Conservation (phyloP, 2,329 filamentous ascomycete genomes). For the Xylariaceae sp. region DNA sequence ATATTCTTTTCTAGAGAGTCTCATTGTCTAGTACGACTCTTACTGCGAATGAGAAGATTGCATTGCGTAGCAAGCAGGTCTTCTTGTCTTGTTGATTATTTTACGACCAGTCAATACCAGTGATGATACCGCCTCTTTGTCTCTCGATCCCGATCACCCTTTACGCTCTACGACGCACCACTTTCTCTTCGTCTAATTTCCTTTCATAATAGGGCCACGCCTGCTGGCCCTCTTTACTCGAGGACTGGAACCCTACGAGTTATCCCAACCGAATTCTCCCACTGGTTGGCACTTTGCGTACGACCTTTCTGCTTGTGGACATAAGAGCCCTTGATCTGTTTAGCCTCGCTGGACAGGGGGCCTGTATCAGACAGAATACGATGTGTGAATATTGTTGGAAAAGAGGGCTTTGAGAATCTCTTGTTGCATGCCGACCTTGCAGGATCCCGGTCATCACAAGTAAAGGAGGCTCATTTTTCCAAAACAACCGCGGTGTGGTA, state of each 20-base stretch:
- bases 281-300: slow-evolving; percentile 2
- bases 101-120: background rate
- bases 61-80: background rate
- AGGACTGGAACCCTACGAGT: slow-evolving; percentile 9
- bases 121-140: background rate
- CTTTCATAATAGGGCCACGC: slow-evolving; percentile 4
- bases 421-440: slow-evolving; percentile 11
- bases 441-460: background rate
- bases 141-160: slow-evolving; percentile 5
- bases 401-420: slow-evolving; percentile 6
- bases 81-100: background rate
- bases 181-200: background rate
- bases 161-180: background rate
- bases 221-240: slow-evolving; percentile 3
- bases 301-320: slow-evolving; percentile 2
- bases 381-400: slow-evolving; percentile 8
- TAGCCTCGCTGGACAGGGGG: background rate
- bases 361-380: slow-evolving; percentile 1
- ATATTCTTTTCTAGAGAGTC: background rate
- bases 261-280: slow-evolving; percentile 1
- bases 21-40: background rate
- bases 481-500: background rate
- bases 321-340: slow-evolving; percentile 4
- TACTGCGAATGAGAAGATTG: background rate
- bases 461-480: slow-evolving; percentile 1